Evolutionary conservation across 2,329 filamentous ascomycete species (phyloP), one percentile per base, ranked within the genome.

Genomic region (Dothistroma pini): DNA sequence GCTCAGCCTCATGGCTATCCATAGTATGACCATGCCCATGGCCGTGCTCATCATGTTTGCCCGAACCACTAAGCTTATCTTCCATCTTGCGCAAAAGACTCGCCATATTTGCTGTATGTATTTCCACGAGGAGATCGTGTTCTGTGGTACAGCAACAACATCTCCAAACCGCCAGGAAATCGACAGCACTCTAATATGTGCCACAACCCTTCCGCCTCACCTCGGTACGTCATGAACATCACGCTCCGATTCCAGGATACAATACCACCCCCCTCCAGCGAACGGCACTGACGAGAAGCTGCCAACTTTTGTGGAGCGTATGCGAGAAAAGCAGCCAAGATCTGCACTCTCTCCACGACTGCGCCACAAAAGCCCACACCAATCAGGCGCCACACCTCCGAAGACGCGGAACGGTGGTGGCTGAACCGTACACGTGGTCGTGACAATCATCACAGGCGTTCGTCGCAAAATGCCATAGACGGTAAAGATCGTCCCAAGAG

Each of bases 1-100:
- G 38, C 29, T 32, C 34, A 2, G 35, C 32, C 22, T 57, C 22
- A 32, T 51, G 19, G 16, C 25, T 58, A 51, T 54, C 44, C 41
- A 32, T 54, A 34, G 21, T 59, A 22, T n/a, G 34, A 50, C 19
- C 16, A n/a, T 55, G 22, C 35, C 25, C 25, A 22, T n/a, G 34
- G 35, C 9, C 8, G n/a, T 55, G 9, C 35, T 38, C 47, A n/a
- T 58, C 48, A 16, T 58, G 25, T 48, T 58, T 58, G 32, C 51
- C 12, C n/a, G 48, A 52, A 32, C 60, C 60, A 38, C 21, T 52
- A 12, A 57, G 57, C 54, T 63, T 63, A 16, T 63, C 49, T 54
- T 63, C 60, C 35, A 63, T 63, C 48, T 63, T 63, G 22, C 35
- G n/a, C 21, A 63, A 54, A 41, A 63, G 50, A 55, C 61, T 57